phyloP scores from a whole-genome alignment of 371 early-diverging fungal species.

The Lichtheimia ornata region DNA sequence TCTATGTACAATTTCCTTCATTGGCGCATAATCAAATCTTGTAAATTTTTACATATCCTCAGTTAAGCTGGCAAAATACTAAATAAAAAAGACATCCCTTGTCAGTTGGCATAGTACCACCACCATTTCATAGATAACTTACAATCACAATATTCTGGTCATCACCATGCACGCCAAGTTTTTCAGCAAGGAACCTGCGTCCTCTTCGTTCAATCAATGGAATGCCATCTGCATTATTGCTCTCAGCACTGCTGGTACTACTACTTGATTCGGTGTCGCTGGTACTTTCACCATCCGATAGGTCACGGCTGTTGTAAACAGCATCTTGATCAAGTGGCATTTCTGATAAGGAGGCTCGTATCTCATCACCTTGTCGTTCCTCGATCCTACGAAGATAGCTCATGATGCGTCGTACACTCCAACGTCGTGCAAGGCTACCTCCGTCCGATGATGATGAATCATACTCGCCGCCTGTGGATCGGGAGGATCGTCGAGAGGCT shows the following conservation, averaged over 20 bases:
- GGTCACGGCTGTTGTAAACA: not conserved
- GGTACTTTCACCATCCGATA: not conserved
- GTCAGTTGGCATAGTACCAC: not conserved
- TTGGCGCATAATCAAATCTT: no score
- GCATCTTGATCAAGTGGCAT: not conserved
- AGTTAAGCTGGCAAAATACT: conserved; percentile 12
- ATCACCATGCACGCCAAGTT: conserved; percentile 40
- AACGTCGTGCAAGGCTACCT: conserved; percentile 23
- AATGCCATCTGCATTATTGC: conserved; percentile 28
- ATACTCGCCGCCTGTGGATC: conserved; percentile 4
- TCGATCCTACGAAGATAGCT: conserved; percentile 43
- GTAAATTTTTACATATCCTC: conserved; percentile 1
- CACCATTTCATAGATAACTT: conserved; percentile 11
- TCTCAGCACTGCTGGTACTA: not conserved
- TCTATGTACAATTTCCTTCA: no score
- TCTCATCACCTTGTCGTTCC: conserved; percentile 13
- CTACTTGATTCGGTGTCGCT: conserved; percentile 3
- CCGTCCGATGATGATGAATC: conserved; percentile 15
- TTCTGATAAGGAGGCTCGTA: not conserved
- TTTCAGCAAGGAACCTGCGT: conserved; percentile 33
- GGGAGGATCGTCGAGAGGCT: not conserved
- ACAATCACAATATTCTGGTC: conserved; percentile 51
- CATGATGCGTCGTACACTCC: conserved; percentile 43
- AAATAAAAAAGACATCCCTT: not conserved
- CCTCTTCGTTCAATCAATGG: conserved; percentile 36